Evolutionary conservation across 345 rosid species (phyloP).

Genomic region (Geranium brycei): DNA sequence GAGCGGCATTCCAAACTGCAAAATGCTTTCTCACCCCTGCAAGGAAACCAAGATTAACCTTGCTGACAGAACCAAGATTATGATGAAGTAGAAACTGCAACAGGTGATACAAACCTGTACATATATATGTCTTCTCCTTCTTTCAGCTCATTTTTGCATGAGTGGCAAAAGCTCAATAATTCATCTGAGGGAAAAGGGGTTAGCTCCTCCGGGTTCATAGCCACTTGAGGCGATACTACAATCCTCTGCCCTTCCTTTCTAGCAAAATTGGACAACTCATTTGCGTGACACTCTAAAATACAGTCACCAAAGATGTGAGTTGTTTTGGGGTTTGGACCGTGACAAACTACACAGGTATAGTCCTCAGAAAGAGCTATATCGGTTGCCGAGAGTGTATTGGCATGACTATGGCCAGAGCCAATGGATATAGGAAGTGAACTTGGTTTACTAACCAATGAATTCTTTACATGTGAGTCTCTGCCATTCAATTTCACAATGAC

Average conservation of each 20-base stretch:
- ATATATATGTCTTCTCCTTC: conserved; percentile 23
- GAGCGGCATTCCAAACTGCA: conserved; percentile 25
- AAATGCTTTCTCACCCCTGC: conserved; percentile 31
- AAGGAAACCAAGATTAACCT: not conserved
- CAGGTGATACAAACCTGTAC: conserved; percentile 17
- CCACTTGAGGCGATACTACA: conserved; percentile 11
- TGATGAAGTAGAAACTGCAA: not conserved
- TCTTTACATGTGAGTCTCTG: conserved; percentile 9
- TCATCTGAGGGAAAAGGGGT: conserved; percentile 13
- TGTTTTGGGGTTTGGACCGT: conserved; percentile 53
- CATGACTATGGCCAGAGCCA: conserved; percentile 15
- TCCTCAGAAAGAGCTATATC: conserved; percentile 59
- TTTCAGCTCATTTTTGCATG: conserved; percentile 28
- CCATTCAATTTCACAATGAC: conserved; percentile 10
- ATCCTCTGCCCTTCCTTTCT: conserved; percentile 11
- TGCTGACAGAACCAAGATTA: not conserved
- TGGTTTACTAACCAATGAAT: conserved; percentile 18
- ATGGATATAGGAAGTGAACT: conserved; percentile 32
- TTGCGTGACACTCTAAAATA: conserved; percentile 36
- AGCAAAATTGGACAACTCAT: conserved; percentile 3
- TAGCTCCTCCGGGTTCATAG: not conserved
- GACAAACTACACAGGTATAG: conserved; percentile 48
- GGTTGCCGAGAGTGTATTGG: conserved; percentile 30
- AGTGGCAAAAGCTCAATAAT: conserved; percentile 22
- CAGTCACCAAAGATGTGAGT: conserved; percentile 46